A percentile compares a stretch with the other conserved stretches of the same genome.
Evolutionary conservation across 1,139 yeast genomes (phyloP).

Genomic region (Suhomyces kunorum): DNA sequence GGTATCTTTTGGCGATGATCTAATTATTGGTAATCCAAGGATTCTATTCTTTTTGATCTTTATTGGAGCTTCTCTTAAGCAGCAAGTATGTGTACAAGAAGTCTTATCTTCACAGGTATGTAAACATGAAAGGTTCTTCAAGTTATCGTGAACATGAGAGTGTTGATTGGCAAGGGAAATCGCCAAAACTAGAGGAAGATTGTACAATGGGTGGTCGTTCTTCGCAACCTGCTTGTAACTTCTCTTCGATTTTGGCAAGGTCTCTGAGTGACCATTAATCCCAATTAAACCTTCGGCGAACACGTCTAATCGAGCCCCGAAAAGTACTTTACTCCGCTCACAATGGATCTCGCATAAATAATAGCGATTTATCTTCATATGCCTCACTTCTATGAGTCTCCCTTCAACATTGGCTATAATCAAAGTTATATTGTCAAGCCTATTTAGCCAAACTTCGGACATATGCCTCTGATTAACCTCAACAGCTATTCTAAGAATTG

Average conservation of each 20-base stretch:
- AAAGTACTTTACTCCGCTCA: neutral
- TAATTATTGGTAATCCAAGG: neutral
- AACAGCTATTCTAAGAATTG: neutral
- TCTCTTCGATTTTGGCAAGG: neutral
- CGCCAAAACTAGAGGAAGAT: no score
- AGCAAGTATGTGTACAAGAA: constrained; percentile 1
- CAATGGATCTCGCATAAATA: neutral
- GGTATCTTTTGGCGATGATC: neutral
- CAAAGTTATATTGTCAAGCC: neutral
- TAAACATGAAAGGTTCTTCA: neutral
- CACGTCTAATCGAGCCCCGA: neutral
- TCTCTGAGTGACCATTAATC: neutral
- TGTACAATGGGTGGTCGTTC: no score
- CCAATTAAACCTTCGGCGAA: neutral
- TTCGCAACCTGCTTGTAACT: neutral
- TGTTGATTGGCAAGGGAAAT: no score
- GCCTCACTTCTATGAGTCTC: neutral
- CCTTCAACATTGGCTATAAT: neutral
- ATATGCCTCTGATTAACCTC: neutral
- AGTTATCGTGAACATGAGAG: neutral
- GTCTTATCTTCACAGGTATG: constrained; percentile 2
- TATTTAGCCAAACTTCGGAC: neutral
- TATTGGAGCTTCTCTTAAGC: neutral
- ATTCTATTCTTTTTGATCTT: neutral
- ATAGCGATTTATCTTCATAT: neutral